phyloP scores from a whole-genome alignment of 148 eudicot species.

The Nyssa sinensis region DNA sequence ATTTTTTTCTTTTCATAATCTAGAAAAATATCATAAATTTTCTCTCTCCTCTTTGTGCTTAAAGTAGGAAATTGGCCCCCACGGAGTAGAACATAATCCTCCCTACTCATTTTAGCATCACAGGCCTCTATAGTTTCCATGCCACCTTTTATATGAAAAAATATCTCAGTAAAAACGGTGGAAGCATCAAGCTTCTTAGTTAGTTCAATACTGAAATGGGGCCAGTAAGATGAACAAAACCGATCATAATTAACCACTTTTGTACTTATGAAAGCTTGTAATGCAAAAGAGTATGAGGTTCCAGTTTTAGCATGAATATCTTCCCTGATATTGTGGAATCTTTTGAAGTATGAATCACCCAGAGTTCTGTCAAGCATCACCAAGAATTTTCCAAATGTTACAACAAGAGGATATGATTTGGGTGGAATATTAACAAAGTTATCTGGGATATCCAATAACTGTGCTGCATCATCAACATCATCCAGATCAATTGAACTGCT shows the following conservation, averaged over 20 bases:
- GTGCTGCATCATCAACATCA: constrained; percentile 37
- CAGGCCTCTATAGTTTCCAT: constrained; percentile 29
- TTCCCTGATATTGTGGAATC: constrained; percentile 32
- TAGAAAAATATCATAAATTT: constrained; percentile 50
- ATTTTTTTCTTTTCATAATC: constrained; percentile 61
- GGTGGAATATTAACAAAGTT: constrained; percentile 52
- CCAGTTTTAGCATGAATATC: constrained; percentile 20
- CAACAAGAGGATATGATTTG: constrained; percentile 55
- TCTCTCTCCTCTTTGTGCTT: constrained; percentile 37
- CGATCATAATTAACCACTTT: constrained; percentile 66
- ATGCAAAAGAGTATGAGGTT: constrained; percentile 32
- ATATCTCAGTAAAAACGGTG: constrained; percentile 67
- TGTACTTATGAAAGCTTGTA: constrained; percentile 38
- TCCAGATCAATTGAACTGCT: constrained; percentile 27
- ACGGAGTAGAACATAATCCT: constrained; percentile 47
- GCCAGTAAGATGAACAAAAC: constrained; percentile 54
- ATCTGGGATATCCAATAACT: constrained; percentile 55
- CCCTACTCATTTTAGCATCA: constrained; percentile 37
- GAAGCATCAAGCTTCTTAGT: constrained; percentile 72
- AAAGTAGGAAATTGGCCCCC: constrained; percentile 47
- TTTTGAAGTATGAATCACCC: constrained; percentile 57
- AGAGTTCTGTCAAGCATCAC: constrained; percentile 77
- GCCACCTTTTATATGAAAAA: constrained; percentile 74
- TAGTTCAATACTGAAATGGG: constrained; percentile 49
- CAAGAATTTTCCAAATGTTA: constrained; percentile 67